Evolutionary conservation across 2,329 filamentous ascomycete species (phyloP), one percentile per base, ranked within the genome.

Genomic region (Xylariaceae sp.): DNA sequence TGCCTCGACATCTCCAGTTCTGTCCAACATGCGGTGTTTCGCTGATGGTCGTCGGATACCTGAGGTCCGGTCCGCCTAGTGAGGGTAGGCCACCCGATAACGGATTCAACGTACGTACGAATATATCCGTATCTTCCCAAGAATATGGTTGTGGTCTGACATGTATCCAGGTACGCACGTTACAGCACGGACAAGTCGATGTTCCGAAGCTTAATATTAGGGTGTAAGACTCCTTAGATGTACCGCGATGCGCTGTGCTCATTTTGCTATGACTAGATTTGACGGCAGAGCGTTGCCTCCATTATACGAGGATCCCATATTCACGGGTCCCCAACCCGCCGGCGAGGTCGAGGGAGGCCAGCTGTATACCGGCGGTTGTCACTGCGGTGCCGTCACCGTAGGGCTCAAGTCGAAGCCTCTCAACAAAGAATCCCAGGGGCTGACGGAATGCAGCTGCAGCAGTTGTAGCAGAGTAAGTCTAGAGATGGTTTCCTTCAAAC

Each of bases 391-490:
- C 18, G 68, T 81, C 21, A 73, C 67, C 15, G 51, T 78, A 1
- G 74, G 76, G 1, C 39, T 79, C 34, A 71, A 68, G 47, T 68
- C 68, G 53, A 72, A 72, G 57, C 71, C 75, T 1, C 61, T 80
- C 9, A 70, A 75, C 61, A 69, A 65, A 62, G 72, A 63, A 56
- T 71, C 5, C 21, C 67, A 55, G 39, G 53, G 53, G 5, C 5
- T 55, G 6, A n/a, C 43, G 1, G 74, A 78, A 47, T 80, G 78
- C 67, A 76, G 79, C 63, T 81, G 79, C 70, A 80, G 77, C 61
- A 71, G 73, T 58, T 80, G 77, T 18, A 36, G 46, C 18, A 47
- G 26, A 49, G 59, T 60, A 42, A 51, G 57, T 53, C 22, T 19
- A 41, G 37, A 26, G 12, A 19, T 8, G 10, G n/a, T 40, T 13